Percentiles rank a stretch among this genome's conserved stretches.
Conservation (phyloP, 352 stramenopile genomes). For the Pythium brachiatum region DNA sequence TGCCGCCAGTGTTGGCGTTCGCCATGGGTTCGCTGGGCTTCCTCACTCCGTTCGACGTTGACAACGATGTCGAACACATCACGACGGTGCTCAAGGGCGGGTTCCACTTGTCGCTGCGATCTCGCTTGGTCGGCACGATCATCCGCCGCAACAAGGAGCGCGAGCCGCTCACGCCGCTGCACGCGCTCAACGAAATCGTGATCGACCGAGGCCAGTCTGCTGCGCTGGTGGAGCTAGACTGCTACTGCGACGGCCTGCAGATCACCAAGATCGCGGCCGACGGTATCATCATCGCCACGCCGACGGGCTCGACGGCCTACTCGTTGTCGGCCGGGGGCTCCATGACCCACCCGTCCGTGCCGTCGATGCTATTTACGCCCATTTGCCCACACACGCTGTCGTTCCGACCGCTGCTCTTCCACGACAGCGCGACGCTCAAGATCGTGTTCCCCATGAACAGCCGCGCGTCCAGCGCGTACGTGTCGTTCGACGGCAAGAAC, state of each 20-base stretch:
- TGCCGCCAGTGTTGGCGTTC: conserved; percentile 95
- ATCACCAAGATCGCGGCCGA: conserved; percentile 95
- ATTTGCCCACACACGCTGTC: conserved; percentile 98
- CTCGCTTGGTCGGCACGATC: conserved; percentile 70
- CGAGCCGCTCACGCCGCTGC: conserved; percentile 63
- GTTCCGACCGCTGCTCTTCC: conserved; percentile 90
- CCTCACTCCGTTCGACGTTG: conserved; percentile 92
- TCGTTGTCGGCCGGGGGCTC: conserved; percentile 96
- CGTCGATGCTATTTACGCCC: conserved; percentile 97
- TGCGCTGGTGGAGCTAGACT: conserved; percentile 95
- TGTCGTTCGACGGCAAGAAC: conserved; percentile 92
- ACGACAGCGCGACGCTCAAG: conserved; percentile 89
- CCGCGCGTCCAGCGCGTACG: conserved; percentile 66
- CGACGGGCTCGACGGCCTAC: conserved; percentile 98
- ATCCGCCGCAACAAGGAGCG: conserved; percentile 53
- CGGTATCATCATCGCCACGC: conserved; percentile 98
- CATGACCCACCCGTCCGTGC: conserved; percentile 97
- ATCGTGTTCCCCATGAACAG: conserved; percentile 86
- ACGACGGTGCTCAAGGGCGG: conserved; percentile 73
- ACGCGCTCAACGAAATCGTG: conserved; percentile 98
- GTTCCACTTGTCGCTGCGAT: conserved; percentile 84
- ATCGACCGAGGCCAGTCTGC: conserved; percentile 92
- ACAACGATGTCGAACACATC: conserved; percentile 65
- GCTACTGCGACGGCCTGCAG: conserved; percentile 95
- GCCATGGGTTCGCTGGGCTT: conserved; percentile 96